Percentiles rank a stretch among this genome's conserved stretches.
Evolutionary conservation across 1,139 yeast genomes (phyloP).

Genomic region (Nakaseomyces nivariensis): DNA sequence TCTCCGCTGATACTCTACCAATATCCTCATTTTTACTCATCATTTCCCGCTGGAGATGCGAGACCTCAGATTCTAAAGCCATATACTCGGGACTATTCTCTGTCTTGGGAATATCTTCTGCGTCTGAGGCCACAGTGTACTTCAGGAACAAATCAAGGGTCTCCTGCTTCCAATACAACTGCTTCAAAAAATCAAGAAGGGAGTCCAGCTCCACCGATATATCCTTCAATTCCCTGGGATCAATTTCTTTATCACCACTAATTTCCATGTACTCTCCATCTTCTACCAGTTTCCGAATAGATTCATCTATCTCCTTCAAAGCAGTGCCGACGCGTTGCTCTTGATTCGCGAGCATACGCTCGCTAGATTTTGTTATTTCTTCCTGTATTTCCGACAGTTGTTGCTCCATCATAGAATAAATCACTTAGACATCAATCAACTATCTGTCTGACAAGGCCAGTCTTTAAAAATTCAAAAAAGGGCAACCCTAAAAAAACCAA

Average conservation of each 20-base stretch:
- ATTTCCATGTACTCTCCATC: slow-evolving; percentile 16
- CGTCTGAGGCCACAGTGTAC: slow-evolving; percentile 21
- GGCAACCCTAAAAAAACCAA: too few species aligned
- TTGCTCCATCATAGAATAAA: background rate
- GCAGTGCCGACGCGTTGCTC: slow-evolving; percentile 14
- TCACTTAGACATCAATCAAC: too few species aligned
- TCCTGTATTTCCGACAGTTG: background rate
- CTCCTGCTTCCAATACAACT: slow-evolving; percentile 27
- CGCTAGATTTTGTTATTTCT: slow-evolving; percentile 12
- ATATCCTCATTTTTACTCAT: slow-evolving; percentile 12
- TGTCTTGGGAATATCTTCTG: slow-evolving; percentile 14
- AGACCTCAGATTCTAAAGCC: slow-evolving; percentile 15
- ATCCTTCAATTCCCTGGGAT: slow-evolving; percentile 13
- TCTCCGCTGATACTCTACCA: slow-evolving; percentile 13
- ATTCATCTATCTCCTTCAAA: slow-evolving; percentile 20
- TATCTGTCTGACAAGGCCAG: too few species aligned
- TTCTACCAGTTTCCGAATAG: slow-evolving; percentile 15
- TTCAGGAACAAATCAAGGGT: slow-evolving; percentile 26
- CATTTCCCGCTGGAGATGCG: slow-evolving; percentile 12
- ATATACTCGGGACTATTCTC: slow-evolving; percentile 17
- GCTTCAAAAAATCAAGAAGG: slow-evolving; percentile 17
- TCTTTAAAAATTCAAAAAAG: too few species aligned
- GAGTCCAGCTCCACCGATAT: slow-evolving; percentile 18
- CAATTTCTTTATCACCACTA: slow-evolving; percentile 8
- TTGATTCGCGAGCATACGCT: slow-evolving; percentile 15